Conservation (phyloP, 2,329 filamentous ascomycete species). For the Neofusicoccum ribis region DNA sequence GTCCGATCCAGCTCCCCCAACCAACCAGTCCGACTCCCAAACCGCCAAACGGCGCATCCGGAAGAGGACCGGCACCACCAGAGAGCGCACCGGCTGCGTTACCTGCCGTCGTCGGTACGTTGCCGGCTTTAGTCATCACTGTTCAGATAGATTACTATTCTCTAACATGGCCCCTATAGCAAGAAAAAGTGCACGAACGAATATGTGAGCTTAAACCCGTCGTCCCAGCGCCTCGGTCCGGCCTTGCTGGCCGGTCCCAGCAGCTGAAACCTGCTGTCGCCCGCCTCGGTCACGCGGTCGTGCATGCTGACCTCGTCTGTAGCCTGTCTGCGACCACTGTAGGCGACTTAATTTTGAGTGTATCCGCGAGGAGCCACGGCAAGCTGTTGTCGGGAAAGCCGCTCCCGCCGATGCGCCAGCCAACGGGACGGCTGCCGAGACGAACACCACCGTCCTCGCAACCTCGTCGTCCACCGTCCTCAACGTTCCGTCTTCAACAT, state of each 20-base stretch:
- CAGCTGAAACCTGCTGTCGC: no score
- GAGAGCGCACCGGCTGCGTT: constrained; percentile 20
- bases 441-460: constrained; percentile 8
- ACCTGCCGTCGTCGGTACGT: constrained; percentile 20
- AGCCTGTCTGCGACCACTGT: constrained; percentile 19
- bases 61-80: constrained; percentile 19
- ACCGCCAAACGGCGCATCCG: constrained; percentile 12
- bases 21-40: constrained; percentile 6
- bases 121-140: not conserved
- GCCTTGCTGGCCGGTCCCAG: no score
- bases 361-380: constrained; percentile 18
- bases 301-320: not conserved
- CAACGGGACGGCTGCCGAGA: not conserved
- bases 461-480: constrained; percentile 17
- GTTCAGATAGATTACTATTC: not conserved
- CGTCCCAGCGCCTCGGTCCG: no score
- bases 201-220: constrained; percentile 1
- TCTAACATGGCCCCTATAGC: constrained; percentile 1
- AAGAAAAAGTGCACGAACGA: constrained; percentile 19
- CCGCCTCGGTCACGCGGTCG: not conserved
- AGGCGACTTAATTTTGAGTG: constrained; percentile 20
- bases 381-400: not conserved
- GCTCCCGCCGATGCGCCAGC: not conserved
- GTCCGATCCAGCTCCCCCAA: not conserved
- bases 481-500: constrained; percentile 8